Percentiles rank a stretch among this genome's conserved stretches.
Conservation (phyloP, 2,329 filamentous ascomycete species). For the Microsporum canis region DNA sequence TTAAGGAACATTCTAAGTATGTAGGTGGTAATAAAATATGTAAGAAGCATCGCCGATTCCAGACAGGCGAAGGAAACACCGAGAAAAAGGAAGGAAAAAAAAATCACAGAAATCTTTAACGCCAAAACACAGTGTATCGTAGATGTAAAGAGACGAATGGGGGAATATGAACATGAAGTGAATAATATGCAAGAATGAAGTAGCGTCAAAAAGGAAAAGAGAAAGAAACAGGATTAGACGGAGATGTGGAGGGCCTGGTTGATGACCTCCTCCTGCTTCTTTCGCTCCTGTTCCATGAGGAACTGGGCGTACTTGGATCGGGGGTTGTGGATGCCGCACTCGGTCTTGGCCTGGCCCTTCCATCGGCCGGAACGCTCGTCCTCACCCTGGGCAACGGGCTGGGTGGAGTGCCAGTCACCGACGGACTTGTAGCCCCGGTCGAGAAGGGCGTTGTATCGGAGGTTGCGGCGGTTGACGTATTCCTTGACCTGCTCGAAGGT, state of each 20-base stretch:
- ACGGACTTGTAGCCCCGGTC: conserved; percentile 96
- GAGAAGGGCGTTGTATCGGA: conserved; percentile 87
- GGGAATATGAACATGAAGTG: not conserved
- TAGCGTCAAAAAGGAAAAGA: not conserved
- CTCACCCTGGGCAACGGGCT: conserved; percentile 77
- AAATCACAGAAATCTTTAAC: conserved; percentile 2
- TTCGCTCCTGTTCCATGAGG: conserved; percentile 59
- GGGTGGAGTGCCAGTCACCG: conserved; percentile 96
- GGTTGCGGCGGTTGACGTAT: conserved; percentile 74
- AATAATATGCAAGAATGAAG: not conserved
- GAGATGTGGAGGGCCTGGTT: conserved; percentile 28
- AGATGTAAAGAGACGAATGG: not conserved
- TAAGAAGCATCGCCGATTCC: not conserved
- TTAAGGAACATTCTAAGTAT: conserved; percentile 1
- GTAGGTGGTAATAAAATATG: not conserved
- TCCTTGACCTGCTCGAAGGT: conserved; percentile 76
- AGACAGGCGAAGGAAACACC: not conserved
- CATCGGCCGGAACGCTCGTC: conserved; percentile 93
- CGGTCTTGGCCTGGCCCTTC: conserved; percentile 92
- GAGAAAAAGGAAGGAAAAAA: not conserved
- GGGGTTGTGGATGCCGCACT: conserved; percentile 98
- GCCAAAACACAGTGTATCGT: not conserved
- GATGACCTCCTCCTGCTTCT: conserved; percentile 50
- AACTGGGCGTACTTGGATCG: conserved; percentile 86
- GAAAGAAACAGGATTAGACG: not conserved